Evolutionary conservation across 164 flowering plant species (phyloP).

Genomic region (Liriodendron chinense): DNA sequence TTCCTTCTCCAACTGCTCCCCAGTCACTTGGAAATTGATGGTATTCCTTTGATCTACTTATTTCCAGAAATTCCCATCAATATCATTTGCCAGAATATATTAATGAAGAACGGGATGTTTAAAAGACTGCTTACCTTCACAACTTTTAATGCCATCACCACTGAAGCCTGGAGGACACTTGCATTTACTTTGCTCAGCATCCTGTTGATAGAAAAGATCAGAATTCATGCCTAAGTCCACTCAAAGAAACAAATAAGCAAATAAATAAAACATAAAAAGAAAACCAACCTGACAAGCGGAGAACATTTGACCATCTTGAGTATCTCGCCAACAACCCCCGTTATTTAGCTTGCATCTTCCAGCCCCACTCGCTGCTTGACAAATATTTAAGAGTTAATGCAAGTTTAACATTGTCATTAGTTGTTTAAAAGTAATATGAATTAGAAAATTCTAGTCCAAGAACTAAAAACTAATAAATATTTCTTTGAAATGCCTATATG

Average conservation of each 20-base stretch:
- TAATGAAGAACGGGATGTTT: background rate
- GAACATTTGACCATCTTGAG: constrained; percentile 55
- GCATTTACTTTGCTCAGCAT: constrained; percentile 50
- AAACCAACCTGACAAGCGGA: constrained; percentile 82
- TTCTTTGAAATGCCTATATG: too few species aligned
- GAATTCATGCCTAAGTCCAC: background rate
- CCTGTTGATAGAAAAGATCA: constrained; percentile 34
- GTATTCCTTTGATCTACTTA: too few species aligned
- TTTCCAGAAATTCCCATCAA: background rate
- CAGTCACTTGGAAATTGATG: too few species aligned
- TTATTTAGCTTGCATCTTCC: constrained; percentile 85
- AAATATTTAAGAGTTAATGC: background rate
- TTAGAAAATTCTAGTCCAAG: too few species aligned
- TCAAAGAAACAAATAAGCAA: background rate
- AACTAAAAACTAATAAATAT: too few species aligned
- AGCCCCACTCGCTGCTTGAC: constrained; percentile 80
- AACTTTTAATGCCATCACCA: constrained; percentile 82
- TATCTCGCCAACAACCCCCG: constrained; percentile 96
- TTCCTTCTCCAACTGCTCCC: too few species aligned
- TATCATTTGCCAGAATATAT: background rate
- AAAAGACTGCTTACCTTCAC: constrained; percentile 57
- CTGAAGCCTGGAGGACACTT: constrained; percentile 80
- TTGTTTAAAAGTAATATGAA: too few species aligned
- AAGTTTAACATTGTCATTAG: too few species aligned
- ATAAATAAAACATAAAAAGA: background rate